phyloP scores from a whole-genome alignment of 1,284 basidiomycete genomes.

The Trametes sp. region DNA sequence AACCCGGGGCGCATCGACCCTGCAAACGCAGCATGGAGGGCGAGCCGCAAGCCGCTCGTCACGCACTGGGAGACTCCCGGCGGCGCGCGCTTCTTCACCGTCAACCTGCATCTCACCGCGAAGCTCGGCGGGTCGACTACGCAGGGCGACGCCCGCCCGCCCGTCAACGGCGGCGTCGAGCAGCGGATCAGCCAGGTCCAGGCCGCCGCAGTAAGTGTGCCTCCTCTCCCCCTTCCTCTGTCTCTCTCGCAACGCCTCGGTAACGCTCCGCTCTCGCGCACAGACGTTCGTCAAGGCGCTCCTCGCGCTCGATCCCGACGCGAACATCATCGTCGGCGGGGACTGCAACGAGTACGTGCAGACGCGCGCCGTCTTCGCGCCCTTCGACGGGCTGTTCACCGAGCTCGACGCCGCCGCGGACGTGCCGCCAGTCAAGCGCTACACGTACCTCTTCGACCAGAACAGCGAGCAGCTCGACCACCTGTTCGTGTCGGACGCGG shows the following conservation, averaged over 20 bases:
- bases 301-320: constrained; percentile 51
- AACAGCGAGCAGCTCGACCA: constrained; percentile 67
- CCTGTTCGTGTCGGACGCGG: constrained; percentile 57
- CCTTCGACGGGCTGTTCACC: constrained; percentile 51
- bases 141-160: constrained; percentile 62
- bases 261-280: too few species aligned
- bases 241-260: too few species aligned
- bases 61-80: constrained; percentile 58
- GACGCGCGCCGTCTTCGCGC: constrained; percentile 58
- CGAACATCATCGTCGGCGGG: constrained; percentile 63
- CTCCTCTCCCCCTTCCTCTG: neutral
- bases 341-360: constrained; percentile 70
- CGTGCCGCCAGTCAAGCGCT: constrained; percentile 58
- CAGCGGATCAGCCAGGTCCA: constrained; percentile 59
- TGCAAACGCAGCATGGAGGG: constrained; percentile 59
- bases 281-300: constrained; percentile 60
- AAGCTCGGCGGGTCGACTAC: constrained; percentile 62
- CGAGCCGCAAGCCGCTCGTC: constrained; percentile 67
- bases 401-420: constrained; percentile 60
- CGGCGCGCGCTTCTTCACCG: constrained; percentile 58
- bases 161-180: constrained; percentile 60
- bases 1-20: constrained; percentile 73
- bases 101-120: constrained; percentile 66
- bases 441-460: constrained; percentile 69
- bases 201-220: constrained; percentile 51